phyloP scores from a whole-genome alignment of 2,329 filamentous ascomycete genomes.

The Fusarium temperatum region DNA sequence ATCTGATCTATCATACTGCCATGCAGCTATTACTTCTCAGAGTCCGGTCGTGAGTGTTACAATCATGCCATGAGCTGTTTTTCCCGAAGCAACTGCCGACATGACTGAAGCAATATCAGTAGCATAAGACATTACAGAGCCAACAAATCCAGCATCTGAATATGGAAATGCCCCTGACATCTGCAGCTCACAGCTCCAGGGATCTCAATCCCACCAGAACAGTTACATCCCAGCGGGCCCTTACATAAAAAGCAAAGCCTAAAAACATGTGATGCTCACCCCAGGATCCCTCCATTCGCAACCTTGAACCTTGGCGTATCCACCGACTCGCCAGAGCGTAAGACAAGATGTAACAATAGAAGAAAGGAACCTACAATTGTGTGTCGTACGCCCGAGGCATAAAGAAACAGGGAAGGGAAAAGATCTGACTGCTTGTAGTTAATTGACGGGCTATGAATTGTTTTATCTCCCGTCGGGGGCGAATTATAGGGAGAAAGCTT shows the following conservation, averaged over 20 bases:
- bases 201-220: background rate
- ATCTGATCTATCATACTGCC: background rate
- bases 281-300: background rate
- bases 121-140: background rate
- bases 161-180: background rate
- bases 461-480: background rate
- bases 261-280: slow-evolving; percentile 1
- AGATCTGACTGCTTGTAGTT: background rate
- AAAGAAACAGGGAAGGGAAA: background rate
- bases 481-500: background rate
- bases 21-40: background rate
- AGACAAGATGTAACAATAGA: background rate
- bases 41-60: background rate
- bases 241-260: background rate
- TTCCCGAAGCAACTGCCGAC: background rate
- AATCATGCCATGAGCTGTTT: background rate
- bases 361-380: background rate
- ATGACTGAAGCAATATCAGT: background rate
- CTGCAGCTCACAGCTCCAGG: background rate
- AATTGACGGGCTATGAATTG: background rate
- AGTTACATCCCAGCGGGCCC: slow-evolving; percentile 1
- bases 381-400: background rate
- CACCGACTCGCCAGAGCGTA: background rate
- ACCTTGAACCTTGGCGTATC: background rate
- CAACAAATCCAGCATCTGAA: background rate